phyloP scores from a whole-genome alignment of 805 yeast species.

The Ogataea pini region DNA sequence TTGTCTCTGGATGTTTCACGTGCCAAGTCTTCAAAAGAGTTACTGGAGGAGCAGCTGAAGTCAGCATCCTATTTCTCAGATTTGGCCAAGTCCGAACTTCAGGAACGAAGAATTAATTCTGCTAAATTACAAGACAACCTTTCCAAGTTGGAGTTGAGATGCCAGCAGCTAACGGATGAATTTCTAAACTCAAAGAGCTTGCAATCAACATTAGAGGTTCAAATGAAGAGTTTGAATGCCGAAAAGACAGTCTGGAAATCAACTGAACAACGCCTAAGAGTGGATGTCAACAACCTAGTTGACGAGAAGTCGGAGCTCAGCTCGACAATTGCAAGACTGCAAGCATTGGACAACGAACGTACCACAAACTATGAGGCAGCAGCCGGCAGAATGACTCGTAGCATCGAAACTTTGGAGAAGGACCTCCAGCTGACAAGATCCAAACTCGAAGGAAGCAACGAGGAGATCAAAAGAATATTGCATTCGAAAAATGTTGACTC shows the following conservation, averaged over 20 bases:
- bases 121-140: slow-evolving; percentile 44
- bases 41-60: slow-evolving; percentile 53
- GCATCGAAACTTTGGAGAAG: slow-evolving; percentile 49
- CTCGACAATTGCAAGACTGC: slow-evolving; percentile 58
- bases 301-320: slow-evolving; percentile 62
- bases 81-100: slow-evolving; percentile 46
- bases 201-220: slow-evolving; percentile 45
- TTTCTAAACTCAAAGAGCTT: slow-evolving; percentile 52
- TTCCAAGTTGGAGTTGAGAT: slow-evolving; percentile 48
- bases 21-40: slow-evolving; percentile 52
- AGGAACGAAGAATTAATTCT: slow-evolving; percentile 42
- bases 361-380: slow-evolving; percentile 52
- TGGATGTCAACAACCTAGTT: slow-evolving; percentile 52
- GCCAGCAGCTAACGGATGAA: slow-evolving; percentile 53
- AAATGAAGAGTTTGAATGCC: slow-evolving; percentile 49
- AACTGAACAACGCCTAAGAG: slow-evolving; percentile 49
- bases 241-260: slow-evolving; percentile 55
- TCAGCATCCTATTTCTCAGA: slow-evolving; percentile 42
- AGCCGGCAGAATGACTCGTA: slow-evolving; percentile 48
- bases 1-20: slow-evolving; percentile 52
- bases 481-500: slow-evolving; percentile 58
- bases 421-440: slow-evolving; percentile 47
- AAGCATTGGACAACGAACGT: slow-evolving; percentile 61
- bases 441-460: slow-evolving; percentile 46
- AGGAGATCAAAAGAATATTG: slow-evolving; percentile 54